Base-by-base conservation (phyloP, 2,329 filamentous ascomycete species). In the Parafenestella ontariensis region DNA sequence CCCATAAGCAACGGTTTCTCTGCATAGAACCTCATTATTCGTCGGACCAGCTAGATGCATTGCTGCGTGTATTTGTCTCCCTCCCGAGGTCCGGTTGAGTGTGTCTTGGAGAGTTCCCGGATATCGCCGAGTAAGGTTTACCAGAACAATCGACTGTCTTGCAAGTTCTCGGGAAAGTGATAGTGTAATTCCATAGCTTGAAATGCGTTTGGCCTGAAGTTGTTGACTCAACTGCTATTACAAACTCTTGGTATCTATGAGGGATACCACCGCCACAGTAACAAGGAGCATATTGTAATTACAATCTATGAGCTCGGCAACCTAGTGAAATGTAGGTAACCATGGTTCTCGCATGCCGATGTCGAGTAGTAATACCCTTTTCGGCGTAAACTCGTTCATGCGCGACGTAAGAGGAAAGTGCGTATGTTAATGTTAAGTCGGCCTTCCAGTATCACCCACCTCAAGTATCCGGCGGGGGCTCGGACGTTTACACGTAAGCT, bases 401-500 rank as follows among this genome's bases (percentile, higher is more conserved):
- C 8, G 11, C 28, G 11, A 31, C 28, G 11, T 31, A 31, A 31
- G 28, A 31, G 28, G 11, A 6, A 3, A 13, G 28, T 31, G 28
- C 13, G 28, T 10, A 13, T 31, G 28, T 31, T 13, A 31, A 31
- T 31, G 13, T 31, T 3, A 13, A 31, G 11, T 13, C 11, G 28
- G 11, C 28, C 7, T 10, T 13, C 11, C 7, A 31, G 8, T 31
- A 10, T 13, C 11, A 13, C 11, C 28, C 11, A 31, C 11, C 28
- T 31, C 11, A 13, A 10, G 11, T 10, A 31, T 31, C 28, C 8
- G 28, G 8, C 11, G 28, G 11, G 11, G 8, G n/a, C 28, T 10
- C 13, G 28, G 11, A 31, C 11, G 28, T 13, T 15, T 47, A 23
- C 36, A 51, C 28, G 46, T 54, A 49, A 54, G 55, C 47, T 21